Percentiles rank a stretch among this genome's conserved stretches.
These are phyloP conservation scores for Amanita inopinata DNA, from an alignment of 768 basidiomycete genomes.

Conservation along the genomic window DNA sequence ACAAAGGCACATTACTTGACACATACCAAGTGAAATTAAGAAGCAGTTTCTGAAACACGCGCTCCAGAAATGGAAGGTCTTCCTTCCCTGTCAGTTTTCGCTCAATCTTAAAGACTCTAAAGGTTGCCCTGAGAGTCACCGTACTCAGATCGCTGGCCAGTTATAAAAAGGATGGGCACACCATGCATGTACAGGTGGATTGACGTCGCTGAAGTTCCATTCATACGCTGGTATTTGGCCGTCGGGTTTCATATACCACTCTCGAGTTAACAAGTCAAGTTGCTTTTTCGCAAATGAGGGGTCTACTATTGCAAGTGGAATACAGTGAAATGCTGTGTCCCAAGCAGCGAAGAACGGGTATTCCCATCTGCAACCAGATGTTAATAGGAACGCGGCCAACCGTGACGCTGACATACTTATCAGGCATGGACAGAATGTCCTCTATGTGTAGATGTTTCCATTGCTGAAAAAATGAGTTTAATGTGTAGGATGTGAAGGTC, in stretches of 20 bases:
- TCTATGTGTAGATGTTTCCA: conserved; percentile 96
- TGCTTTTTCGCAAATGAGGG: conserved; percentile 96
- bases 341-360: conserved; percentile 99
- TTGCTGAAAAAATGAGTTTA: conserved; percentile 37
- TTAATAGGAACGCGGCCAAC: conserved; percentile 5
- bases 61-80: conserved; percentile 87
- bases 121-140: conserved; percentile 71
- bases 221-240: conserved; percentile 98
- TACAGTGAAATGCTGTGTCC: conserved; percentile 99
- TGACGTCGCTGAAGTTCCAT: conserved; percentile 98
- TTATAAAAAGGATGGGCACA: conserved; percentile 23
- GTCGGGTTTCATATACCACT: conserved; percentile 99
- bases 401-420: conserved; percentile 53
- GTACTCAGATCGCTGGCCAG: conserved; percentile 1
- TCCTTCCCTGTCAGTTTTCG: conserved; percentile 88
- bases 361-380: conserved; percentile 61
- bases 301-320: conserved; percentile 93
- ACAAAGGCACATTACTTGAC: neutral
- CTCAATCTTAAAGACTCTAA: conserved; percentile 99
- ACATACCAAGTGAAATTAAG: conserved; percentile 92
- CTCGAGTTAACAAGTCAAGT: conserved; percentile 87
- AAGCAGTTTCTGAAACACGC: conserved; percentile 95
- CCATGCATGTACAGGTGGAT: conserved; percentile 99
- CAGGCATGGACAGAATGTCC: conserved; percentile 97
- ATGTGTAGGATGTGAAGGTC: conserved; percentile 1